Percentiles rank a stretch among this genome's conserved stretches.
Conservation (phyloP, 2,329 filamentous ascomycete species). For the Fusarium tuaranense region DNA sequence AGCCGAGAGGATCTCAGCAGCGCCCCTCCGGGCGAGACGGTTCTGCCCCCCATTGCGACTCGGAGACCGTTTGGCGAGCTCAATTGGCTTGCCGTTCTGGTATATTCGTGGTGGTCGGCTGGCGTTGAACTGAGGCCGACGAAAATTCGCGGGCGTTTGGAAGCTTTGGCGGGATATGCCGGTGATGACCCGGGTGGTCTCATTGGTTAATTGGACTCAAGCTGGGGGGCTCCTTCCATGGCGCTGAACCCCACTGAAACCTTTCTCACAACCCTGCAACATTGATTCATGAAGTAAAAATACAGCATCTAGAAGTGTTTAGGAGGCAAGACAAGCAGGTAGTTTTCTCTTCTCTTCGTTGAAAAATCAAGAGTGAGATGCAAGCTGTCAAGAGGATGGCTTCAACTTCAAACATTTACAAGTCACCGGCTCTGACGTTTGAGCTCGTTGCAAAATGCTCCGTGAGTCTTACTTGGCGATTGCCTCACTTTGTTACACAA, state of each 20-base stretch:
- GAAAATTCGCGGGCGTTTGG: constrained; percentile 46
- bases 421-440: constrained; percentile 78
- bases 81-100: constrained; percentile 45
- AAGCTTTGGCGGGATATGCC: constrained; percentile 44
- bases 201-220: constrained; percentile 35
- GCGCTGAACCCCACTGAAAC: constrained; percentile 38
- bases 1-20: constrained; percentile 89
- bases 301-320: constrained; percentile 16
- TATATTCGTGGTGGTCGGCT: constrained; percentile 34
- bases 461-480: constrained; percentile 62
- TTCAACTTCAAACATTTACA: constrained; percentile 60
- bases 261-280: constrained; percentile 24
- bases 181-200: constrained; percentile 48
- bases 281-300: constrained; percentile 22
- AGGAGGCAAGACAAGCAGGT: constrained; percentile 12
- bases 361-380: constrained; percentile 40
- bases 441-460: constrained; percentile 84
- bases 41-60: constrained; percentile 48
- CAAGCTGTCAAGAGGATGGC: constrained; percentile 58
- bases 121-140: constrained; percentile 33
- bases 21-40: constrained; percentile 70
- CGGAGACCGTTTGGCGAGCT: constrained; percentile 44
- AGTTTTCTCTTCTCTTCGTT: not conserved
- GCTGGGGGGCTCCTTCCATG: constrained; percentile 5
- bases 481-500: constrained; percentile 16